Conservation (phyloP, 495 filamentous ascomycete species). For the Elasticomyces elasticus region DNA sequence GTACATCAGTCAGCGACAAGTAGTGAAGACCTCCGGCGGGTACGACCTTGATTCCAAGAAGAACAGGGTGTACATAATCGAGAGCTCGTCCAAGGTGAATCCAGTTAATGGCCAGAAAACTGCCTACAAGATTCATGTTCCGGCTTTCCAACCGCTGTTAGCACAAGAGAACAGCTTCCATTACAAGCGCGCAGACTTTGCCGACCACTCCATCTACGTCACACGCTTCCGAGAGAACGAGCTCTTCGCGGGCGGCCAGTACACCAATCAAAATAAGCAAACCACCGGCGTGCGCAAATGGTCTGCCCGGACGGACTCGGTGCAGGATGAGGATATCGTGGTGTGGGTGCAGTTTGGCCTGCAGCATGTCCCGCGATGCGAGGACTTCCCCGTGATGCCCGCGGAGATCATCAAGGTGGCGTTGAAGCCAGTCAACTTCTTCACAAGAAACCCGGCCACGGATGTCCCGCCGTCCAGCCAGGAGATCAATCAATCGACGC, state of each 20-base stretch:
- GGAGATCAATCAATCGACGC: slow-evolving; percentile 39
- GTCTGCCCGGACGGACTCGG: slow-evolving; percentile 32
- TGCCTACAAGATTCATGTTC: slow-evolving; percentile 66
- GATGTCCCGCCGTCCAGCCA: slow-evolving; percentile 59
- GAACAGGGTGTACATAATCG: slow-evolving; percentile 72
- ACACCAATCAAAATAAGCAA: slow-evolving; percentile 72
- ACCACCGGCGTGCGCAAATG: slow-evolving; percentile 41
- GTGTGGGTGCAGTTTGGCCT: slow-evolving; percentile 36
- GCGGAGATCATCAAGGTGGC: slow-evolving; percentile 52
- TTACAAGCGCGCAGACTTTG: slow-evolving; percentile 68
- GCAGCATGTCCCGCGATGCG: slow-evolving; percentile 18
- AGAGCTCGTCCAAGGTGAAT: slow-evolving; percentile 50
- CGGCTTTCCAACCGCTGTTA: slow-evolving; percentile 70
- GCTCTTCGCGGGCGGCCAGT: slow-evolving; percentile 71
- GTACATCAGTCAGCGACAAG: slow-evolving; percentile 55
- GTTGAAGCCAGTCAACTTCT: slow-evolving; percentile 64
- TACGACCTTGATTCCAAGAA: slow-evolving; percentile 50
- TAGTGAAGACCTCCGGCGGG: slow-evolving; percentile 50
- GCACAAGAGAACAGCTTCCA: slow-evolving; percentile 59
- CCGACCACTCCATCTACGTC: slow-evolving; percentile 71
- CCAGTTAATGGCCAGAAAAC: slow-evolving; percentile 65
- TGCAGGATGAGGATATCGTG: slow-evolving; percentile 36
- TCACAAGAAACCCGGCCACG: slow-evolving; percentile 61
- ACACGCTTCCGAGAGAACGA: slow-evolving; percentile 69
- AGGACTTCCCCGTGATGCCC: slow-evolving; percentile 49